These are phyloP conservation scores for Pelargonium cotyledonis DNA, from an alignment of 441 rosid species.

Conservation along the genomic window DNA sequence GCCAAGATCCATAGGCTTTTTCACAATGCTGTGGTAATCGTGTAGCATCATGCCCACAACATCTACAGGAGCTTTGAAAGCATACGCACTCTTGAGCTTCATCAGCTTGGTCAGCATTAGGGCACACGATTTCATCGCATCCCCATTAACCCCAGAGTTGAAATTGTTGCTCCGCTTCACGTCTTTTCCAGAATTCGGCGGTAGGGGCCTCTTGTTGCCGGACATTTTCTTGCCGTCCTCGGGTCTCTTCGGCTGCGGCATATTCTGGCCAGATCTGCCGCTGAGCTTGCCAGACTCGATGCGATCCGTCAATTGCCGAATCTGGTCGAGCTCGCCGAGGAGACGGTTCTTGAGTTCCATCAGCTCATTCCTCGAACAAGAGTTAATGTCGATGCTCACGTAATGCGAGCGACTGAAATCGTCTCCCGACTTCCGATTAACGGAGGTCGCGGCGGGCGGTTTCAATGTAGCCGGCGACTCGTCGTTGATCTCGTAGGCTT, in stretches of 20 bases:
- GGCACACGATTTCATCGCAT: slow-evolving; percentile 47
- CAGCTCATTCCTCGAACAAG: slow-evolving; percentile 43
- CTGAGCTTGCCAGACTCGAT: slow-evolving; percentile 56
- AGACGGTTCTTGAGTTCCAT: slow-evolving; percentile 52
- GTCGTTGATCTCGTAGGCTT: neutral
- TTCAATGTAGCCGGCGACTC: neutral
- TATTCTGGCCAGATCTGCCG: slow-evolving; percentile 42
- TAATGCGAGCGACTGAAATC: slow-evolving; percentile 28
- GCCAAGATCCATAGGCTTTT: slow-evolving; percentile 88
- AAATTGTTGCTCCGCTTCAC: neutral
- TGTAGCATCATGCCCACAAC: slow-evolving; percentile 55
- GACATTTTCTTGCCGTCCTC: slow-evolving; percentile 32
- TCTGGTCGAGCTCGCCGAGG: slow-evolving; percentile 55
- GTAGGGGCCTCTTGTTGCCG: slow-evolving; percentile 47
- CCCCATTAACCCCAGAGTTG: neutral
- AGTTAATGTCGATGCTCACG: slow-evolving; percentile 29
- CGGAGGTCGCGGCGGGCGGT: slow-evolving; percentile 41
- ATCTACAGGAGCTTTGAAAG: slow-evolving; percentile 72
- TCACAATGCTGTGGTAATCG: slow-evolving; percentile 61
- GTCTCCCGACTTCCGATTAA: neutral
- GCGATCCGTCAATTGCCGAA: slow-evolving; percentile 50
- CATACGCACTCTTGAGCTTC: slow-evolving; percentile 64
- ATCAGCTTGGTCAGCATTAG: slow-evolving; percentile 67
- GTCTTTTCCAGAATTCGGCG: neutral
- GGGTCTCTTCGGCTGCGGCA: slow-evolving; percentile 10